Conservation (phyloP, 768 basidiomycete genomes). For the Krasilnikovozyma curviuscula region DNA sequence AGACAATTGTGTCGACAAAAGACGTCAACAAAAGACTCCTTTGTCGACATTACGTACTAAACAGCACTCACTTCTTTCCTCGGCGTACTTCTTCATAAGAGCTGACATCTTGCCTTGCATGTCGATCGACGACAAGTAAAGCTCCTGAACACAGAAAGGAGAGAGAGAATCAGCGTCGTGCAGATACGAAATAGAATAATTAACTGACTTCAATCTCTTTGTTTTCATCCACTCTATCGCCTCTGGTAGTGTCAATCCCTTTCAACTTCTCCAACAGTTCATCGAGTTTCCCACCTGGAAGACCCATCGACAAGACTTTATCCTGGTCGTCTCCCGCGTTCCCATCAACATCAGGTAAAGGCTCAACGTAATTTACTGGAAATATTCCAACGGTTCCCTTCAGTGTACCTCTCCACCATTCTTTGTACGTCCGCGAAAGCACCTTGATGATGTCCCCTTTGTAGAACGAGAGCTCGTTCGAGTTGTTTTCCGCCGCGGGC, state of each 20-base stretch:
- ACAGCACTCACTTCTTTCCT: no score
- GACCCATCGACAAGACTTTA: slow-evolving; percentile 70
- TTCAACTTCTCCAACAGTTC: slow-evolving; percentile 55
- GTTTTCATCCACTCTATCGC: slow-evolving; percentile 68
- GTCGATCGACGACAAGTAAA: no score
- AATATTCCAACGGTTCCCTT: slow-evolving; percentile 85
- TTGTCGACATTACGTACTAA: no score
- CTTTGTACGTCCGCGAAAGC: slow-evolving; percentile 77
- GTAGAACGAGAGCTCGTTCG: slow-evolving; percentile 76
- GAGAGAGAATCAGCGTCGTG: no score
- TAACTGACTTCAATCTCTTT: slow-evolving; percentile 70
- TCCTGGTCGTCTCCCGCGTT: slow-evolving; percentile 77
- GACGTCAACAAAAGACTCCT: no score
- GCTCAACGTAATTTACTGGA: slow-evolving; percentile 85
- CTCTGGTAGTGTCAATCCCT: slow-evolving; percentile 48
- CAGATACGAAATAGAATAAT: no score
- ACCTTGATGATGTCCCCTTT: slow-evolving; percentile 89
- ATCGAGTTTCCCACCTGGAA: slow-evolving; percentile 66
- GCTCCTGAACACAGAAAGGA: no score
- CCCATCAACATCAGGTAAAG: slow-evolving; percentile 64
- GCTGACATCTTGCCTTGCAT: no score
- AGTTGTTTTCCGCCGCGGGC: slow-evolving; percentile 62
- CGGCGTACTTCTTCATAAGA: no score
- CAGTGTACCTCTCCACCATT: slow-evolving; percentile 92
- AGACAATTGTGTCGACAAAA: no score